Percentiles rank a stretch among this genome's conserved stretches.
These are phyloP conservation scores for Fusarium chuoi DNA, from an alignment of 2,329 filamentous ascomycete species.

Conservation along the genomic window DNA sequence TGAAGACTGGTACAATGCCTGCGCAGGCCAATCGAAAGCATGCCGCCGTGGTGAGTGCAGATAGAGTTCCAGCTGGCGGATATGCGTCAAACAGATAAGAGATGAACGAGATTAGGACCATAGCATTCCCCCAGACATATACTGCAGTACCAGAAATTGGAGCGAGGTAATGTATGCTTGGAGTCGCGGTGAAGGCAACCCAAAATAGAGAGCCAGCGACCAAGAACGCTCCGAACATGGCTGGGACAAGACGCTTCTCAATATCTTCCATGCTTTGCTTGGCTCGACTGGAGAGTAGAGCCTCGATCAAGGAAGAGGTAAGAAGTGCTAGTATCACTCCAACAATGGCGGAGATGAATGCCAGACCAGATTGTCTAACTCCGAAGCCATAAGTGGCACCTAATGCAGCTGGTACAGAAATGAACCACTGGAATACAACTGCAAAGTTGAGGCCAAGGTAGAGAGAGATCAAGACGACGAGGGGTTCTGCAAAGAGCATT, in stretches of 20 bases:
- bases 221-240: not conserved
- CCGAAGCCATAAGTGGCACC: not conserved
- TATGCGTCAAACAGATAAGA: constrained; percentile 7
- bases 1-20: not conserved
- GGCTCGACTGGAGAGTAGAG: not conserved
- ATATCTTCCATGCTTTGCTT: not conserved
- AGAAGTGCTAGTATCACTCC: not conserved
- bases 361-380: not conserved
- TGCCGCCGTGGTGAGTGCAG: not conserved
- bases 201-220: not conserved
- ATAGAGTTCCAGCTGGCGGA: not conserved
- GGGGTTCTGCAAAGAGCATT: not conserved
- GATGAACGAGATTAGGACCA: constrained; percentile 3
- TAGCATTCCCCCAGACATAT: not conserved
- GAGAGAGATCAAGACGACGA: not conserved
- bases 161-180: not conserved
- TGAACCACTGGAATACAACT: not conserved
- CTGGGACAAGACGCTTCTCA: not conserved
- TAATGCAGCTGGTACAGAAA: not conserved
- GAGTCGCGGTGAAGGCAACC: not conserved
- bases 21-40: constrained; percentile 1
- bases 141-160: not conserved
- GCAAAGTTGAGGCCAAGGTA: constrained; percentile 1
- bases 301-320: not conserved
- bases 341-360: not conserved